phyloP scores from a whole-genome alignment of 2,329 filamentous ascomycete genomes.

The Exophiala calicioides region DNA sequence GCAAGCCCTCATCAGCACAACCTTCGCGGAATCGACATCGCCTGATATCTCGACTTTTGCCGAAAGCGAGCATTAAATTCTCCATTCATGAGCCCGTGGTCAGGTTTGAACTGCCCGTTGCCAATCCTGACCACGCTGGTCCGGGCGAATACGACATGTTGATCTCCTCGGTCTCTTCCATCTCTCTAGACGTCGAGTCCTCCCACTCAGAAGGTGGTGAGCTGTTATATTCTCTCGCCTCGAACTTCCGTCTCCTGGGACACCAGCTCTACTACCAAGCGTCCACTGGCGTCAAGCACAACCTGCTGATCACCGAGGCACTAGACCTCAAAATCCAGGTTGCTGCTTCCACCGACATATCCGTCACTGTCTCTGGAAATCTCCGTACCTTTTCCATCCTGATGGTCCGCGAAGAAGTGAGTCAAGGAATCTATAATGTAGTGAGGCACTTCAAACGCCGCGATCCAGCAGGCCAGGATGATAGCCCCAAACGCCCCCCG shows the following conservation, averaged over 20 bases:
- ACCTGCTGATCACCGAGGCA: constrained; percentile 82
- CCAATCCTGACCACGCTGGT: constrained; percentile 54
- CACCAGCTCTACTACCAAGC: constrained; percentile 96
- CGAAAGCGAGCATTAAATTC: constrained; percentile 91
- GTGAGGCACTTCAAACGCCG: constrained; percentile 76
- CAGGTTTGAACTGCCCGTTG: constrained; percentile 80
- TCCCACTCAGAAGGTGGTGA: constrained; percentile 87
- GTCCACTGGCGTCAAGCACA: constrained; percentile 75
- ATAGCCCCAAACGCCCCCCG: constrained; percentile 41
- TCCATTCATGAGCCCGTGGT: constrained; percentile 96
- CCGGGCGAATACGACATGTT: constrained; percentile 89
- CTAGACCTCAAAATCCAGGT: constrained; percentile 85
- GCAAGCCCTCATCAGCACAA: constrained; percentile 40
- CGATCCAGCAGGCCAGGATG: constrained; percentile 63
- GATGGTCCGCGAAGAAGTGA: constrained; percentile 89
- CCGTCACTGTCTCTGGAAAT: constrained; percentile 75
- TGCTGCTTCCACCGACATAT: constrained; percentile 80
- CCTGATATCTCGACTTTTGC: constrained; percentile 84
- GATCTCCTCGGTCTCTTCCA: constrained; percentile 90
- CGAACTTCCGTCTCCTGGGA: constrained; percentile 78
- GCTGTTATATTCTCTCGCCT: constrained; percentile 80
- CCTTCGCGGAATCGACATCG: constrained; percentile 57
- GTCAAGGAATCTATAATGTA: constrained; percentile 87
- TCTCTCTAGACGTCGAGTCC: constrained; percentile 90
- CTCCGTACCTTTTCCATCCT: constrained; percentile 86